Percentiles rank a stretch among this genome's conserved stretches.
phyloP scores from a whole-genome alignment of 2,329 filamentous ascomycete species.

The Proliferodiscus dingleyae region DNA sequence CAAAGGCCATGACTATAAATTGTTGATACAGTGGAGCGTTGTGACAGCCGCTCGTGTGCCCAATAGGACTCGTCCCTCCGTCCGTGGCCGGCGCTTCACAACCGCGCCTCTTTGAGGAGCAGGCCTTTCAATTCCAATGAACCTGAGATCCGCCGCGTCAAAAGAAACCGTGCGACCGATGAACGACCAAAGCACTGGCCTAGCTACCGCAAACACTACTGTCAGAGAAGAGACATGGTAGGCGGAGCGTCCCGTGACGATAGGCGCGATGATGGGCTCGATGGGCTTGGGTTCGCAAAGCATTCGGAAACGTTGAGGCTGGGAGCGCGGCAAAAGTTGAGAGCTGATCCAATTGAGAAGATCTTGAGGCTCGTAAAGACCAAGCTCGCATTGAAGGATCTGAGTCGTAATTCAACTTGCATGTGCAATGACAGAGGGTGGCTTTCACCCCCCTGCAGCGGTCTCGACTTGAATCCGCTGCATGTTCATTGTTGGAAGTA shows the following conservation, averaged over 20 bases:
- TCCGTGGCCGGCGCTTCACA: constrained; percentile 24
- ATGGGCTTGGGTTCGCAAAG: too few species aligned
- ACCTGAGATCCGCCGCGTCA: constrained; percentile 16
- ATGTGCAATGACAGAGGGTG: not conserved
- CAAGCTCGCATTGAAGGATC: constrained; percentile 14
- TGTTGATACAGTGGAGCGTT: constrained; percentile 29
- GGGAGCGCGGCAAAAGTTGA: constrained; percentile 10
- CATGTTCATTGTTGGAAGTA: constrained; percentile 1
- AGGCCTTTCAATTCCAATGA: constrained; percentile 18
- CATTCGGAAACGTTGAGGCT: constrained; percentile 18
- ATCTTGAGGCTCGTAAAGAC: not conserved
- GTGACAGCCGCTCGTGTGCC: constrained; percentile 28
- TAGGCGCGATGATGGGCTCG: constrained; percentile 22
- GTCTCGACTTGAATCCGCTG: constrained; percentile 8
- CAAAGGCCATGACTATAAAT: constrained; percentile 27
- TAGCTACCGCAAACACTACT: constrained; percentile 19
- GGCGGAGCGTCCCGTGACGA: constrained; percentile 15
- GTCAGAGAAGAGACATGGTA: constrained; percentile 5
- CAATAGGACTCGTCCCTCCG: constrained; percentile 22
- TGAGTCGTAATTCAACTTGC: constrained; percentile 2
- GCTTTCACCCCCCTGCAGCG: not conserved
- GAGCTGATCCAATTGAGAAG: constrained; percentile 9
- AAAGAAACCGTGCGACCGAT: constrained; percentile 20
- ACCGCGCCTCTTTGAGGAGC: constrained; percentile 12
- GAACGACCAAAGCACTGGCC: constrained; percentile 18